Evolutionary conservation across 2,329 filamentous ascomycete species (phyloP), one percentile per base, ranked within the genome.

Genomic region (Ilyonectria sp.): DNA sequence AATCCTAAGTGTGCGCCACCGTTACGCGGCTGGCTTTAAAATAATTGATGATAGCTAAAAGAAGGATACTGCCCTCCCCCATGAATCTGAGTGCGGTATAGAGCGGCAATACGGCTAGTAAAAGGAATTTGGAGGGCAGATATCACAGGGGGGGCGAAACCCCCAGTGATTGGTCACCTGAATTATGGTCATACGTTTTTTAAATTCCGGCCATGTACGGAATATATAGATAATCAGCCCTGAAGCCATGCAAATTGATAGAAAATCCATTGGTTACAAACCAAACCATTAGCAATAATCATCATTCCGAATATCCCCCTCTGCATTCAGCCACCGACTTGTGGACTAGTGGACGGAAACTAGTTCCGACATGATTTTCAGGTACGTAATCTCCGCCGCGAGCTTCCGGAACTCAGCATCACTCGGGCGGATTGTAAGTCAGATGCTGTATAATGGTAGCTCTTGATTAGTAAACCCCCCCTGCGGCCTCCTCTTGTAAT

Each of bases 1-100:
- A 26, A 53, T 53, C 19, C 29, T 53, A 26, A 33, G 49, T 35
- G 21, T 33, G 49, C 49, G 21, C 26, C 15, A 33, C 11, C 49
- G 17, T 33, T 53, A 19, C 15, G 49, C 17, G 23, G 26, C 26
- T 53, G 49, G 49, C 23, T 53, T 53, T 53, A 53, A 53, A 53
- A 8, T 19, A 26, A 26, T 15, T 35, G 29, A 33, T n/a, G 49
- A 31, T 53, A 33, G 15, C 13, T 33, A 13, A 17, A 53, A 33
- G 49, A 53, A 53, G 9, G 49, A 53, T 35, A 53, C 49, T 33
- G 49, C 49, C 46, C 46, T 40, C 26, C 49, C 49, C 26, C 49
- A 23, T 29, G 31, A 6, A 33, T 53, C 49, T 33, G 17, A 53
- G 49, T 33, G 49, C 49, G 17, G 49, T 52, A 26, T 19, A 23